Conservation (phyloP, 495 filamentous ascomycete genomes). For the Opeltia flavorubescens region DNA sequence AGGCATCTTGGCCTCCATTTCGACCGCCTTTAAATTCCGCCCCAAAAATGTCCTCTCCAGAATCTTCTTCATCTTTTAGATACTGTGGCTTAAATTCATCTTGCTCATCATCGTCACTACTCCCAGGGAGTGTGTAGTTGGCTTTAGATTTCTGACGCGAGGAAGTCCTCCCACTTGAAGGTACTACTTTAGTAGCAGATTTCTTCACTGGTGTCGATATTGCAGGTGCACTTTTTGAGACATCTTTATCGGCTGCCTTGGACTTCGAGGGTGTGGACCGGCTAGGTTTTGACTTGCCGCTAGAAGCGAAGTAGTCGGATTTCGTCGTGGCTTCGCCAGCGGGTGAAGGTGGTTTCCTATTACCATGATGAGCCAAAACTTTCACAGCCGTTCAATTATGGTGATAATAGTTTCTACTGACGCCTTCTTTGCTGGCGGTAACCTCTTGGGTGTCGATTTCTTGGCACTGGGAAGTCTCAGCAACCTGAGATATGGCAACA, state of each 20-base stretch:
- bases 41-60: constrained; percentile 59
- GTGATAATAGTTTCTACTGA: constrained; percentile 1
- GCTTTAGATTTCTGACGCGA: constrained; percentile 21
- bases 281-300: constrained; percentile 32
- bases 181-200: constrained; percentile 7
- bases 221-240: constrained; percentile 11
- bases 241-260: constrained; percentile 6
- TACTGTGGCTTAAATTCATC: constrained; percentile 23
- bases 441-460: constrained; percentile 30
- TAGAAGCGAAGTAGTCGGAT: constrained; percentile 48
- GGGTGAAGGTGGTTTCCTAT: constrained; percentile 30
- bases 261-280: constrained; percentile 23
- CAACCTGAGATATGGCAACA: neutral
- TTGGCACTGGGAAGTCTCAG: constrained; percentile 15
- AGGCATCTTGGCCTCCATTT: constrained; percentile 50
- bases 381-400: neutral
- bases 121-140: constrained; percentile 20
- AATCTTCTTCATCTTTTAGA: constrained; percentile 48
- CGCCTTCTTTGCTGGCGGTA: constrained; percentile 26
- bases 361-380: neutral
- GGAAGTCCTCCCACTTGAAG: constrained; percentile 17
- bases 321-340: constrained; percentile 41
- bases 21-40: constrained; percentile 41
- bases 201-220: constrained; percentile 19
- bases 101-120: constrained; percentile 28